These are phyloP conservation scores for Prunus campanulata DNA, from an alignment of 306 rosid species.

Conservation along the genomic window DNA sequence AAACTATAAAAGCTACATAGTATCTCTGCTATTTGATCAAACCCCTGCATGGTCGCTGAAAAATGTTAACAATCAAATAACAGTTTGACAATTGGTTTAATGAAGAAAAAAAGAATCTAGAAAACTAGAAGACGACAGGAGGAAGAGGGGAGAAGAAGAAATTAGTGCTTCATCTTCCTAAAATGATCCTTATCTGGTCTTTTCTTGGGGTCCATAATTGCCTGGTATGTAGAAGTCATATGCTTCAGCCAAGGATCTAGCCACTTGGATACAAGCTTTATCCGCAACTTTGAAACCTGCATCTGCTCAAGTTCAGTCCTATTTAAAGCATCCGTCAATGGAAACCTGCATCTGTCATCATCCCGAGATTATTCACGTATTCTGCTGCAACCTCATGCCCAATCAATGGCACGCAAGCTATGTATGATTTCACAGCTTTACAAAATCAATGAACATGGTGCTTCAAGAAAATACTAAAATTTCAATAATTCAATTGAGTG, in stretches of 20 bases:
- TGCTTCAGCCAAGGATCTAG: conserved; percentile 69
- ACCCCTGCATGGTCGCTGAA: too few relatives aligned
- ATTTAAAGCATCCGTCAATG: too few relatives aligned
- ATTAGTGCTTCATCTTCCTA: conserved; percentile 59
- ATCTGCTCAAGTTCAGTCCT: conserved; percentile 78
- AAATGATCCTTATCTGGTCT: conserved; percentile 91
- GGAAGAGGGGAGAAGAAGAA: conserved; percentile 12
- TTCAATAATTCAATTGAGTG: too few relatives aligned
- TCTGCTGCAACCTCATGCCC: conserved; percentile 77
- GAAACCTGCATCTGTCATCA: conserved; percentile 51
- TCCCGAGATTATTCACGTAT: conserved; percentile 70
- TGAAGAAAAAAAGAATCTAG: not conserved
- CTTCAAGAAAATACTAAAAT: too few relatives aligned
- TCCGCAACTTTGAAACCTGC: conserved; percentile 85
- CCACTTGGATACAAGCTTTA: conserved; percentile 79
- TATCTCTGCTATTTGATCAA: too few relatives aligned
- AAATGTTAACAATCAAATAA: not conserved
- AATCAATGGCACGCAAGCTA: conserved; percentile 59
- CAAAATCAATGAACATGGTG: too few relatives aligned
- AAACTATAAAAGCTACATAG: too few relatives aligned
- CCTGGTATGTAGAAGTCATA: conserved; percentile 70
- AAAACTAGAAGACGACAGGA: not conserved
- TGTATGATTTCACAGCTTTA: not conserved
- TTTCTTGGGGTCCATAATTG: conserved; percentile 86
- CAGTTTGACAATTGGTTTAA: not conserved